Base-by-base conservation (phyloP, 1,139 yeast genomes). In the Hansenula lynferdii region DNA sequence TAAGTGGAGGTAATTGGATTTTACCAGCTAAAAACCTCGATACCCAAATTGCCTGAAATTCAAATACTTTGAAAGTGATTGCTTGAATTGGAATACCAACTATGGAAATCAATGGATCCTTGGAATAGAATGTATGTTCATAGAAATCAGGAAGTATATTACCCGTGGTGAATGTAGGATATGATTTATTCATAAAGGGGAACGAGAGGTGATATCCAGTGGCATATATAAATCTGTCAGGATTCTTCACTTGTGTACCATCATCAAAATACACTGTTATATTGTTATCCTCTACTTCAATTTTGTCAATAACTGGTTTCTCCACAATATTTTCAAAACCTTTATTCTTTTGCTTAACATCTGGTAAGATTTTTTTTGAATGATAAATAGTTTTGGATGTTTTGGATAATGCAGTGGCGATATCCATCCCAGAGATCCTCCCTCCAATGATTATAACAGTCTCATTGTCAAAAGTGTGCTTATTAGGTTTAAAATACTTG, bases 131-230 rank as follows among this genome's bases (percentile, higher is more conserved):
- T 0, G 70, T 65, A 43, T 66, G 70, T 42, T 64, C 67, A 45
- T 53, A 67, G 23, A 61, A 41, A 34, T 39, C 38, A 17, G 43
- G 43, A 3, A 44, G 27, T 8, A 38, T 38, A 2, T 24, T 15
- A 10, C 42, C 69, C 18, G 58, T 45, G 22, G 42, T 54, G 41
- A 36, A 51, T 37, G 35, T 20, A 10, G 48, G 46, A 15, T 48
- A 45, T 22, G 60, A 45, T 12, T 62, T 41, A 35, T 56, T 52
- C 44, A 67, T 56, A 37, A 60, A 67, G 4, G 72, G 71, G 42
- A 54, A 65, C 25, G 67, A 63, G 39, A 58, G 61, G 36, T 58
- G 61, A 48, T 65, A 67, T 0, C 72, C 72, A 1, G 72, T 67
- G 6, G 64, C 68, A 45, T 64, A 67, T 7, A 66, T 50, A 8